Conservation (phyloP, 2,329 filamentous ascomycete genomes). For the Sporothrix dimorphospora region DNA sequence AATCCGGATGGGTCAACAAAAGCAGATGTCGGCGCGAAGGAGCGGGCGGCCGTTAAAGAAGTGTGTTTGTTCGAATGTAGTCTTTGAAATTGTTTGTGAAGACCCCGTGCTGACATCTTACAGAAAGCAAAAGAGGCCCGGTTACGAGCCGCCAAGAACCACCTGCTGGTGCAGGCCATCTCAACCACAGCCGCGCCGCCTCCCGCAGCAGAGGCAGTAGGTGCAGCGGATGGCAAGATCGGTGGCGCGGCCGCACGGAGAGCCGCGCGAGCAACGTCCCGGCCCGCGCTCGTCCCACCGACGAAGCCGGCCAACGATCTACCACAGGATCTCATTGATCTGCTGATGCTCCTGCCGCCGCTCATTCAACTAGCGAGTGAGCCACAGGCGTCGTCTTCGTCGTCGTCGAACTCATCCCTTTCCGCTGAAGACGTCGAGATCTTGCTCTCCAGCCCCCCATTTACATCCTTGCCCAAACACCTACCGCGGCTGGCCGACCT, state of each 20-base stretch:
- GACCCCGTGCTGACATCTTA: background rate
- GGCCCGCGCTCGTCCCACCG: slow-evolving; percentile 36
- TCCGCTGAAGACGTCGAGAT: slow-evolving; percentile 45
- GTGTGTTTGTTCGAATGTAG: slow-evolving; percentile 43
- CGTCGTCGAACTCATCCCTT: slow-evolving; percentile 35
- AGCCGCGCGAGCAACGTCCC: slow-evolving; percentile 28
- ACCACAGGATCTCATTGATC: slow-evolving; percentile 49
- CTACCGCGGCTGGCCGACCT: slow-evolving; percentile 53
- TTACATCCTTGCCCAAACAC: slow-evolving; percentile 51
- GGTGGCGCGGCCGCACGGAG: slow-evolving; percentile 10
- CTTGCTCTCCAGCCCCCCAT: slow-evolving; percentile 55
- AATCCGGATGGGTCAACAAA: slow-evolving; percentile 62
- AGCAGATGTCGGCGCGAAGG: slow-evolving; percentile 52
- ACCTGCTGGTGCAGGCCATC: slow-evolving; percentile 57
- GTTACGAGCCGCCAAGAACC: slow-evolving; percentile 51
- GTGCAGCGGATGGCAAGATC: slow-evolving; percentile 14
- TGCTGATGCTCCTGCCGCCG: slow-evolving; percentile 59
- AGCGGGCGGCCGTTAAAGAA: slow-evolving; percentile 54
- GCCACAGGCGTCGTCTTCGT: slow-evolving; percentile 22
- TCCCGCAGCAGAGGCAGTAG: slow-evolving; percentile 36
- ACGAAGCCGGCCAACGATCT: slow-evolving; percentile 33
- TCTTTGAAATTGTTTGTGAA: background rate
- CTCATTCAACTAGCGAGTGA: slow-evolving; percentile 40
- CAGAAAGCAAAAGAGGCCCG: slow-evolving; percentile 57
- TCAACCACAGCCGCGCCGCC: slow-evolving; percentile 48